phyloP scores from a whole-genome alignment of 2,329 filamentous ascomycete genomes.

The Pseudopithomyces chartarum region DNA sequence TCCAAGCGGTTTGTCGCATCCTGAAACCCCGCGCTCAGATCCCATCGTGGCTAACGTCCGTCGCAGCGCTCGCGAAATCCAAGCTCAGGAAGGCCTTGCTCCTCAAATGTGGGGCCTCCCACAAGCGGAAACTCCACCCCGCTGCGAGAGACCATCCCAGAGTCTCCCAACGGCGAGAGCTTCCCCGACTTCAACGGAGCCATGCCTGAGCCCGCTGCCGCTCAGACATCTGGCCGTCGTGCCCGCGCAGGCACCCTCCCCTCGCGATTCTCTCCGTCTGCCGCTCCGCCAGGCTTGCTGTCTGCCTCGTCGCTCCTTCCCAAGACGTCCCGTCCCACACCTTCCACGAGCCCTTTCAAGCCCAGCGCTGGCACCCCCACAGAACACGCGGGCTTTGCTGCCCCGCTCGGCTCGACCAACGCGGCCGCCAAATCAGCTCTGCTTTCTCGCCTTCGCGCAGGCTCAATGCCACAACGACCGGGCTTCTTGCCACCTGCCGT shows the following conservation, averaged over 20 bases:
- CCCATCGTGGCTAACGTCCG: conserved; percentile 34
- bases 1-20: conserved; percentile 79
- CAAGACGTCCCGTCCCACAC: conserved; percentile 83
- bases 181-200: conserved; percentile 87
- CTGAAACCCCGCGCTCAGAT: conserved; percentile 33
- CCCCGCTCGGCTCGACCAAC: conserved; percentile 52
- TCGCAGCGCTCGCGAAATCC: conserved; percentile 87
- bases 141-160: conserved; percentile 93
- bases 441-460: conserved; percentile 83
- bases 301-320: conserved; percentile 60
- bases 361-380: conserved; percentile 56
- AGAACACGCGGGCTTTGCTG: conserved; percentile 43
- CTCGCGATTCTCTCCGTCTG: conserved; percentile 84
- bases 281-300: conserved; percentile 64
- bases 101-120: conserved; percentile 86
- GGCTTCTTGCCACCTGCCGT: conserved; percentile 64
- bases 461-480: conserved; percentile 89
- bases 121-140: conserved; percentile 97
- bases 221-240: conserved; percentile 72
- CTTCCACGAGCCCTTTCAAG: conserved; percentile 86
- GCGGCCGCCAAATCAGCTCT: conserved; percentile 69
- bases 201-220: conserved; percentile 64
- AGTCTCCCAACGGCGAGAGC: conserved; percentile 89
- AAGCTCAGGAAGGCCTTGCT: conserved; percentile 88
- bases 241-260: conserved; percentile 95